Conservation (phyloP, 2,329 filamentous ascomycete species). For the Apiospora kogelbergensis region DNA sequence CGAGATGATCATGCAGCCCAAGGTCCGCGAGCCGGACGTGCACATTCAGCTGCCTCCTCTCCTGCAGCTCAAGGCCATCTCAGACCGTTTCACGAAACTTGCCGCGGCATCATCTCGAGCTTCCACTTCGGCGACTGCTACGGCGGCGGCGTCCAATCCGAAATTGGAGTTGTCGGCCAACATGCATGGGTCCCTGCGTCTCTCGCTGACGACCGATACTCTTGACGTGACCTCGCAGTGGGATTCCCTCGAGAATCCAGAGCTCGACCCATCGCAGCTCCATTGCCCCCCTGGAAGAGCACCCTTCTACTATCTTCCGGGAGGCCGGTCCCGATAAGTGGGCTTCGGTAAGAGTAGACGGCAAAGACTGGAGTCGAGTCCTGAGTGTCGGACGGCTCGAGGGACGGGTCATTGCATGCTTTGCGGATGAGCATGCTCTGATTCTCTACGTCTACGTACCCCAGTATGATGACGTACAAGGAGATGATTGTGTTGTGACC, state of each 20-base stretch:
- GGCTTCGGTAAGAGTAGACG: constrained; percentile 89
- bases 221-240: constrained; percentile 84
- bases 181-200: constrained; percentile 83
- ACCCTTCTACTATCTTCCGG: constrained; percentile 79
- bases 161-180: constrained; percentile 88
- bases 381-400: constrained; percentile 87
- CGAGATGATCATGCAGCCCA: constrained; percentile 91
- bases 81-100: constrained; percentile 91
- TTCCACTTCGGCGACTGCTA: constrained; percentile 18
- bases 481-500: constrained; percentile 74
- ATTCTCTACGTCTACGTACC: constrained; percentile 82
- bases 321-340: constrained; percentile 77
- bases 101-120: constrained; percentile 47
- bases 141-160: constrained; percentile 41
- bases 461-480: constrained; percentile 63
- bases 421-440: constrained; percentile 76
- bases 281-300: constrained; percentile 71
- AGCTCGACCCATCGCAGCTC: constrained; percentile 77
- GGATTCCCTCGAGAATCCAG: constrained; percentile 83
- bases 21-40: constrained; percentile 87
- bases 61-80: constrained; percentile 87
- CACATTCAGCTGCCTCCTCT: constrained; percentile 88
- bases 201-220: constrained; percentile 80
- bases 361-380: constrained; percentile 92
- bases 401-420: constrained; percentile 89